Percentiles rank a stretch among this genome's conserved stretches.
phyloP scores from a whole-genome alignment of 2,329 filamentous ascomycete species.

The Curvularia eragrostidis region DNA sequence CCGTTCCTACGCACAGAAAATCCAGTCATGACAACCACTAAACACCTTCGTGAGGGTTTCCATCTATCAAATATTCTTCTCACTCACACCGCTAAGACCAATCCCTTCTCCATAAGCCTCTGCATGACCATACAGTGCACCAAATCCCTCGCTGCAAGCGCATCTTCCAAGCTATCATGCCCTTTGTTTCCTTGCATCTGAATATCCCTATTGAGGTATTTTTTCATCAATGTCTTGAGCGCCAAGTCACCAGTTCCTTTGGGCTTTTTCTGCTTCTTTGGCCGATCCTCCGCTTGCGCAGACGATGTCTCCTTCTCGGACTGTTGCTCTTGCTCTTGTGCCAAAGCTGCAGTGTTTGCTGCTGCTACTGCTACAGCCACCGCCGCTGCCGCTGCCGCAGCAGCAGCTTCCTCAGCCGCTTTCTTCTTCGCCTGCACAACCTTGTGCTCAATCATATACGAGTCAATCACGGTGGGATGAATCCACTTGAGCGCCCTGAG shows the following conservation, averaged over 20 bases:
- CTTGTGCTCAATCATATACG: constrained; percentile 38
- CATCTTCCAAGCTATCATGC: constrained; percentile 91
- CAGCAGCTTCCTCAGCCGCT: constrained; percentile 10
- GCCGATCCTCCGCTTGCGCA: background rate
- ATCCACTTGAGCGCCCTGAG: constrained; percentile 58
- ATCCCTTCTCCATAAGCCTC: constrained; percentile 1
- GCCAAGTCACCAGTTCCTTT: constrained; percentile 19
- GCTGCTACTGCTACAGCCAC: background rate
- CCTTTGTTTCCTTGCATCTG: constrained; percentile 73
- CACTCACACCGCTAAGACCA: background rate
- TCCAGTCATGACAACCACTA: background rate
- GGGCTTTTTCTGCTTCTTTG: constrained; percentile 7
- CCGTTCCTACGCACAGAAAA: background rate
- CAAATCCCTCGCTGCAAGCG: constrained; percentile 84
- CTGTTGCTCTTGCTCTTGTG: background rate
- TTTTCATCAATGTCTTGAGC: constrained; percentile 82
- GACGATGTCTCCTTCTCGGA: background rate
- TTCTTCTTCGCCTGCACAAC: constrained; percentile 11
- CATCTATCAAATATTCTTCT: background rate
- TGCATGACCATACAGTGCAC: constrained; percentile 74
- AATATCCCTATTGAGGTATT: constrained; percentile 83
- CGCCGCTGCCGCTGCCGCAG: background rate
- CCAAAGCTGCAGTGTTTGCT: background rate
- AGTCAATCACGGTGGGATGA: constrained; percentile 57
- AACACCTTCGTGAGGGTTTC: background rate